Base-by-base conservation (phyloP, 2,329 filamentous ascomycete species). In the Aspergillus ibericus region DNA sequence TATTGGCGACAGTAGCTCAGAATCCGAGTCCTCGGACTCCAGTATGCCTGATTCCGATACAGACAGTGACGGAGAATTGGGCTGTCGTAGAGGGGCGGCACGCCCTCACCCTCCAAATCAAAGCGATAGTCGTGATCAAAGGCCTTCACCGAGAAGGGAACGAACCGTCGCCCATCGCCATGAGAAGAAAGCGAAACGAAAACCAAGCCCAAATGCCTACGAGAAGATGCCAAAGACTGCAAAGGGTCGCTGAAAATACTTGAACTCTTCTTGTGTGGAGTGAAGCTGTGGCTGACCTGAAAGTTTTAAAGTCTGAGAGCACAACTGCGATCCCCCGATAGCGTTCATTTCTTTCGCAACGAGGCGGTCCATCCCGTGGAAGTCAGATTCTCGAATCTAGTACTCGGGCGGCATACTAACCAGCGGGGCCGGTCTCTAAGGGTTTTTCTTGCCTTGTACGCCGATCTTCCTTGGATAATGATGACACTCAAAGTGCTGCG, bases 1-100 rank as follows among this genome's bases (percentile, higher is more conserved):
- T 10, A 87, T 92, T 4, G 92, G 90, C 72, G 93, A 98, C 74
- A 95, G 90, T 32, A 92, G 88, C 59, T 78, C 77, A n/a, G 78
- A 80, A 65, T 78, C 76, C 8, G 75, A 78, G 44, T 77, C 76
- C 13, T 74, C 75, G 13, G 83, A 81, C 20, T 87, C 86, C 13
- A 82, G 81, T 47, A 82, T 80, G 1, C 80, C 80, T 12, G 77
- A 81, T n/a, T 80, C 80, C 5, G 82, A 79, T 50, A 78, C 76
- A 13, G 77, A 78, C 42, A 73, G 70, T 29, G 74, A 76, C 40
- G 55, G 59, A 44, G 70, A 32, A 48, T 15, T 16, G 25, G 44
- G 5, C 25, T 32, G 25, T 15, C 22, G 32, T 29, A 48, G 44
- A 48, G 32, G 25, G 25, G 12, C 22, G 6, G 44, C 25, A 32